A percentile compares a stretch with the other conserved stretches of the same genome.
Conservation (phyloP, 345 rosid species). For the Eucalyptus caleyi region DNA sequence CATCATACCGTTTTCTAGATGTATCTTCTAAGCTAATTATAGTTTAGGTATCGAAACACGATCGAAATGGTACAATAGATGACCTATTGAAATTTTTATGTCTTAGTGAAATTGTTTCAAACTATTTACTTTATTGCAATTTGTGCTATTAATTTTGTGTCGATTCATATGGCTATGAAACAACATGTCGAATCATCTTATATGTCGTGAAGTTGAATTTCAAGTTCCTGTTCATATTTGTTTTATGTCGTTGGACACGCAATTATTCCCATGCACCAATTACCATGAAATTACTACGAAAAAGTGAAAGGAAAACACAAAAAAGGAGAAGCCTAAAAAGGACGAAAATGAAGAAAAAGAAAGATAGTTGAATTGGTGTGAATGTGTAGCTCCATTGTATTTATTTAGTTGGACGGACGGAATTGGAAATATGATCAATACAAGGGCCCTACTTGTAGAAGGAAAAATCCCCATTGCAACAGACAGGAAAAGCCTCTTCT, state of each 20-base stretch:
- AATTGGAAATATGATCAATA: neutral
- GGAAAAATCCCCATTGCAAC: neutral
- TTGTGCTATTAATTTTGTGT: neutral
- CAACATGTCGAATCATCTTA: neutral
- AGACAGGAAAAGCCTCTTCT: too few relatives aligned
- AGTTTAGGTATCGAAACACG: neutral
- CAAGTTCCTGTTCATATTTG: neutral
- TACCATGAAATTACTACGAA: neutral
- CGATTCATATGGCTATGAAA: neutral
- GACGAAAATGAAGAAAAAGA: neutral
- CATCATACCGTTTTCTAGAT: neutral
- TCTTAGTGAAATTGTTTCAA: neutral
- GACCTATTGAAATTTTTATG: neutral
- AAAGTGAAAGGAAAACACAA: neutral
- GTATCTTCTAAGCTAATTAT: neutral
- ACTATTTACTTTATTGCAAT: neutral
- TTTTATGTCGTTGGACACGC: neutral
- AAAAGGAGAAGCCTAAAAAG: neutral
- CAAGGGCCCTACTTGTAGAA: neutral
- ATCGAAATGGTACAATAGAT: neutral
- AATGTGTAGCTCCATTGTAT: neutral
- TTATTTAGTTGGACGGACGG: neutral
- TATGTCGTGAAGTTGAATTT: neutral
- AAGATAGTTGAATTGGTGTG: neutral
- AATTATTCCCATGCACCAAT: neutral